phyloP scores from a whole-genome alignment of 2,329 filamentous ascomycete species.

The Pseudogymnoascus sp. region DNA sequence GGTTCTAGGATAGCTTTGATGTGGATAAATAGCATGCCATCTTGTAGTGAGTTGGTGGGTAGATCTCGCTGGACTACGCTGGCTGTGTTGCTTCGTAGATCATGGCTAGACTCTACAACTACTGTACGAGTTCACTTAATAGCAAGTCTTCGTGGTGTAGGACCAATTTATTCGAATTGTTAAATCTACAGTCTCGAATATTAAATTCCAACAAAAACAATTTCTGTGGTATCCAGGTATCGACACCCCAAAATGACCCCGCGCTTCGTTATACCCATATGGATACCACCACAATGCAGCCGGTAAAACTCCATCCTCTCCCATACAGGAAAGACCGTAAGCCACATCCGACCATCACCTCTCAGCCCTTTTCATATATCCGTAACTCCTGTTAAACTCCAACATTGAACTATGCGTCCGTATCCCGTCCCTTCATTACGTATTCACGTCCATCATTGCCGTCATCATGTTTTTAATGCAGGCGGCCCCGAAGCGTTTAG shows the following conservation, averaged over 20 bases:
- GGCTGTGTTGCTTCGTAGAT: background rate
- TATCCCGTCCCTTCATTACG: conserved; percentile 7
- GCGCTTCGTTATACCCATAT: background rate
- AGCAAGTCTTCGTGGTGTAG: background rate
- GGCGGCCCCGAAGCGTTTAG: conserved; percentile 20
- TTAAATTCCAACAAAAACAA: conserved; percentile 1
- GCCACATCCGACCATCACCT: background rate
- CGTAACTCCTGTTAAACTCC: conserved; percentile 10
- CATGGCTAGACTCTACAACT: background rate
- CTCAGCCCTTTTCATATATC: conserved; percentile 6
- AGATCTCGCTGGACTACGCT: background rate
- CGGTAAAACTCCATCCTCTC: conserved; percentile 3
- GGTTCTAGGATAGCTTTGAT: background rate
- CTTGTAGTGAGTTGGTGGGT: background rate
- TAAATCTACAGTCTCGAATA: conserved; percentile 9
- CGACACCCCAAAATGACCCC: background rate
- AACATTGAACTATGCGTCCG: background rate
- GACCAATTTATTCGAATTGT: conserved; percentile 1
- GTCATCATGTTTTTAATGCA: conserved; percentile 20
- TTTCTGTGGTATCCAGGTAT: conserved; percentile 7
- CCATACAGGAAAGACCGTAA: background rate
- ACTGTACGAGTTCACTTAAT: background rate
- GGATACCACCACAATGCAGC: conserved; percentile 1
- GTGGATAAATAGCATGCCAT: background rate
- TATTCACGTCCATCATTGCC: conserved; percentile 5